Base-by-base conservation (phyloP, 306 rosid genomes). In the Lithocarpus polystachyus region DNA sequence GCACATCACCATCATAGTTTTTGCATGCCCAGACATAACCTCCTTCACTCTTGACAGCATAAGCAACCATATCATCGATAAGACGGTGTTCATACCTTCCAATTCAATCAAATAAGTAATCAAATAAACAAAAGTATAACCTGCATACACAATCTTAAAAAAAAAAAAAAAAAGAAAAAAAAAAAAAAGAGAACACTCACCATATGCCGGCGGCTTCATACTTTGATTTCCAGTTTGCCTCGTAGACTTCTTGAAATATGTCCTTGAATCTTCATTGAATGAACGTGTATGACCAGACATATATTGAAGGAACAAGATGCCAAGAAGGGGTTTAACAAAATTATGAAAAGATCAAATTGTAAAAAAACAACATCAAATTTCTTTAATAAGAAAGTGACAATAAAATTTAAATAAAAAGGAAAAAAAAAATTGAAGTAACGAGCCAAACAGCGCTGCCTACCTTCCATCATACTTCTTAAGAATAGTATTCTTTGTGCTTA, bases 11-110 rank as follows among this genome's bases (percentile, higher is more conserved):
- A 87, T 95, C 98, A 81, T 95, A 95, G 85, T 95, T 95, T 88
- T 95, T 95, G 97, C 99, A 95, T 69, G 99, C 99, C 98, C 99
- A 95, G 72, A 95, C 99, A 88, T 95, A 95, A 65, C 97, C 99
- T 86, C 99, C 99, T 37, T 95, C 99, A 56, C 99, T 93, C 91
- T 95, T 95, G 76, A 95, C 80, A 10, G 98, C 98, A 84, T 95
- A 95, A 1, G 99, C 99, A 81, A 95, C 98, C 99, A 95, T 95
- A 83, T 95, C 99, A 87, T 95, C 99, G 75, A 95, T 95, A 77
- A 95, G 98, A 26, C 99, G 98, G 79, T 95, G 99, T 81, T 95
- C 99, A 64, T 95, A 95, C 99, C 99, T 95, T 83, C 35, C 68
- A 85, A 78, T 77, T 69, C 73, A 87, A 73, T 73, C 24, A 52